phyloP scores from a whole-genome alignment of 2,329 filamentous ascomycete genomes.

The Cladosporium sp. region DNA sequence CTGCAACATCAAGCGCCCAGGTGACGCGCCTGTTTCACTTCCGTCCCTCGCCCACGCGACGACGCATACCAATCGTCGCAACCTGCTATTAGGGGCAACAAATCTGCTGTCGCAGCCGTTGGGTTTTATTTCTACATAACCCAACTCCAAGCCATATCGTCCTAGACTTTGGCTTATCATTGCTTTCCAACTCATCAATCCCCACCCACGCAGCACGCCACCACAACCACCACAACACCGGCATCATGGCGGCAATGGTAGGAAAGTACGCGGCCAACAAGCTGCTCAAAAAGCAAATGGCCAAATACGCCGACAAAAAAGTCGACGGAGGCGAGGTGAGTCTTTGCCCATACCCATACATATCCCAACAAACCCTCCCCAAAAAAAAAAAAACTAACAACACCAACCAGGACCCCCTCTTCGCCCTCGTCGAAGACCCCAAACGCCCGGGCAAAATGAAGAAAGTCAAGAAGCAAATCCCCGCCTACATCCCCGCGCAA shows the following conservation, averaged over 20 bases:
- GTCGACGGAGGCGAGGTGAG: constrained; percentile 38
- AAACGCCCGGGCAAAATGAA: constrained; percentile 68
- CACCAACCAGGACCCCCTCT: constrained; percentile 75
- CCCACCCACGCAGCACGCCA: too few relatives aligned
- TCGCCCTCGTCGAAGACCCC: constrained; percentile 73
- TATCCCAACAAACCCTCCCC: not conserved
- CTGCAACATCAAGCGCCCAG: constrained; percentile 10
- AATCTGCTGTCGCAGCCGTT: not conserved
- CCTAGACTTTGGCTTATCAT: not conserved
- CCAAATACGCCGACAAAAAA: constrained; percentile 43
- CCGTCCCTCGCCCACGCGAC: not conserved
- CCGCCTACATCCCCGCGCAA: constrained; percentile 74
- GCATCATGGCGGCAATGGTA: constrained; percentile 41
- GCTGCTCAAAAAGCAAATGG: constrained; percentile 44
- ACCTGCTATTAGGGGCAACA: constrained; percentile 10
- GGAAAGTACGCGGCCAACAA: constrained; percentile 49
- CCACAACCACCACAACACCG: not conserved
- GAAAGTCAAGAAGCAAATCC: constrained; percentile 79
- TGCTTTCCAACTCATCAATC: too few relatives aligned
- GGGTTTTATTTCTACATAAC: not conserved
- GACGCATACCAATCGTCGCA: constrained; percentile 11
- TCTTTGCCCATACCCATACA: not conserved
- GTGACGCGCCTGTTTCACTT: constrained; percentile 7
- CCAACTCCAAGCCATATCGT: too few relatives aligned
- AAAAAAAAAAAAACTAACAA: constrained; percentile 8